Conservation (phyloP, 2,329 filamentous ascomycete genomes). For the Pseudogymnoascus sp. region DNA sequence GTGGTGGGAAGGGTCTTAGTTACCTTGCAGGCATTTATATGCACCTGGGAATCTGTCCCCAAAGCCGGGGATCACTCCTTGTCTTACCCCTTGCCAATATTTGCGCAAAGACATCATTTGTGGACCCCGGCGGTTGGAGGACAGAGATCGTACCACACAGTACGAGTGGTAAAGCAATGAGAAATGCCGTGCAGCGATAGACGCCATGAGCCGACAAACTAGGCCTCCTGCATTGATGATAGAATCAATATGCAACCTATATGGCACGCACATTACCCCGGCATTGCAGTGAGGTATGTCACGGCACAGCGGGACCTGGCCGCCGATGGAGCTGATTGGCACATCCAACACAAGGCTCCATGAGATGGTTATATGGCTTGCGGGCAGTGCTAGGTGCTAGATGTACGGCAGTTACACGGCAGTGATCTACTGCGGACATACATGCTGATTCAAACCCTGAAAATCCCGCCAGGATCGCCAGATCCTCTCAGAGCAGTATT, state of each 20-base stretch:
- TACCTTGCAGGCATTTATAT: neutral
- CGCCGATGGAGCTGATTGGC: neutral
- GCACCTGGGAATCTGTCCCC: neutral
- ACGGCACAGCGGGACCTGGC: neutral
- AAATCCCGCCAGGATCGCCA: neutral
- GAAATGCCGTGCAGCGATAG: neutral
- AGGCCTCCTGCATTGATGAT: neutral
- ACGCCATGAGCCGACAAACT: neutral
- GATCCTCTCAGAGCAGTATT: neutral
- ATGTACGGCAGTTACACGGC: neutral
- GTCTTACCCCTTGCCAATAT: constrained; percentile 3
- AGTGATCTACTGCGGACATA: neutral
- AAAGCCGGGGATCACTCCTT: neutral
- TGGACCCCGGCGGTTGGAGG: neutral
- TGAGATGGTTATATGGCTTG: neutral
- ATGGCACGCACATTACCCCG: neutral
- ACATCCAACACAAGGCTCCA: neutral
- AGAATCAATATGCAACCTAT: neutral
- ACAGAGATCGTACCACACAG: neutral
- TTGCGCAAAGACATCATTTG: neutral
- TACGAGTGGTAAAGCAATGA: neutral
- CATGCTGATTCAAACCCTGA: neutral
- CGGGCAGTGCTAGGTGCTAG: neutral
- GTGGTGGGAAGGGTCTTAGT: neutral
- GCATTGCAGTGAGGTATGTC: neutral